phyloP scores from a whole-genome alignment of 1,284 basidiomycete species.

The Boletus holoroseus region DNA sequence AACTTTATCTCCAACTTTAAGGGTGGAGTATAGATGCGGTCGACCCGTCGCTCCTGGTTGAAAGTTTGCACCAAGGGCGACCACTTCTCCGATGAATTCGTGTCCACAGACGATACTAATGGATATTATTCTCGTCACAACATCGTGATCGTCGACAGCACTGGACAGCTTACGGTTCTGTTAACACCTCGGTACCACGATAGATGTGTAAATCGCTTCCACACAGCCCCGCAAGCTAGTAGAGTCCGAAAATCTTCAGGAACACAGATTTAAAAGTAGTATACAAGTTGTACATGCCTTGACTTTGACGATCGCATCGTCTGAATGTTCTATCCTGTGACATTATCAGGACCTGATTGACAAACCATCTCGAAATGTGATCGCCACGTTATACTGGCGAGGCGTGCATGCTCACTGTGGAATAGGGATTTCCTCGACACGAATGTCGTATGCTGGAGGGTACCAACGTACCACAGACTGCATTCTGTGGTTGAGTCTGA shows the following conservation, averaged over 20 bases:
- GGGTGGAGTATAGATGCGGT: constrained; percentile 57
- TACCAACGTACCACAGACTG: constrained; percentile 51
- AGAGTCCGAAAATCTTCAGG: neutral
- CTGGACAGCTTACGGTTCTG: constrained; percentile 31
- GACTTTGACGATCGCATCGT: constrained; percentile 72
- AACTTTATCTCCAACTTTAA: constrained; percentile 79
- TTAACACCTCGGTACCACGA: constrained; percentile 48
- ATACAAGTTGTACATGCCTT: constrained; percentile 37
- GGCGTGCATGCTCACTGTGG: constrained; percentile 43
- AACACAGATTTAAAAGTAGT: neutral
- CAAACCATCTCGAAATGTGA: neutral
- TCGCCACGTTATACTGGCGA: neutral
- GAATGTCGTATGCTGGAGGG: constrained; percentile 63
- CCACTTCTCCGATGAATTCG: constrained; percentile 78
- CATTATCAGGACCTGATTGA: neutral
- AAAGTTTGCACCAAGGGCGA: constrained; percentile 67
- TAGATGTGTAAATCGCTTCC: constrained; percentile 84
- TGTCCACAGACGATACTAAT: constrained; percentile 71
- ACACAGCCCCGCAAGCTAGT: constrained; percentile 66
- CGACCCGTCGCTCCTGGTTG: constrained; percentile 40
- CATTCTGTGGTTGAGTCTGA: constrained; percentile 8
- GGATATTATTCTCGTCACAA: neutral
- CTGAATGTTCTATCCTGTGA: constrained; percentile 58
- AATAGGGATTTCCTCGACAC: constrained; percentile 53
- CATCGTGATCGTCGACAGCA: neutral